These are phyloP conservation scores for Allantophomopsis cytisporea DNA, from an alignment of 2,329 filamentous ascomycete species.

Conservation along the genomic window DNA sequence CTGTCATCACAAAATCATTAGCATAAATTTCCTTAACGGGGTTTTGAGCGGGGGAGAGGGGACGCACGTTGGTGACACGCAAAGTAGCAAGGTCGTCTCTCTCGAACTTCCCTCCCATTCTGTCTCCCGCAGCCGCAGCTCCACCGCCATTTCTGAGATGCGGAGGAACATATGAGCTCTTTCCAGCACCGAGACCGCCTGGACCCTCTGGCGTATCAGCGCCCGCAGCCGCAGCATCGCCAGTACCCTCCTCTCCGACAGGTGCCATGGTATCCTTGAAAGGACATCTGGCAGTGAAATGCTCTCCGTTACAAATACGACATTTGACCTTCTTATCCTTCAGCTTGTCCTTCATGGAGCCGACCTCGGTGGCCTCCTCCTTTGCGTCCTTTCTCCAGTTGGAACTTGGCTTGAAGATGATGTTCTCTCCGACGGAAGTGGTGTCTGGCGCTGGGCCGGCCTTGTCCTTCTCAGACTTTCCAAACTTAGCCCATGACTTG, in stretches of 20 bases:
- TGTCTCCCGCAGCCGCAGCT: constrained; percentile 53
- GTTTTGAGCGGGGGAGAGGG: not conserved
- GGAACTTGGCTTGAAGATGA: constrained; percentile 82
- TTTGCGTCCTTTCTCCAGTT: constrained; percentile 90
- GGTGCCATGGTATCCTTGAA: constrained; percentile 99
- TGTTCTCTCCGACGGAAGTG: constrained; percentile 92
- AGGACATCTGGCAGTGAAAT: constrained; percentile 97
- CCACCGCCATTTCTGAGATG: constrained; percentile 64
- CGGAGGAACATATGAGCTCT: constrained; percentile 87
- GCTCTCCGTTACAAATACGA: constrained; percentile 95
- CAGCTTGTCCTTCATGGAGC: constrained; percentile 67
- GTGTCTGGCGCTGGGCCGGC: constrained; percentile 77
- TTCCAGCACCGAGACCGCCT: constrained; percentile 48
- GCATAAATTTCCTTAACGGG: not conserved
- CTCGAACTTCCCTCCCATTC: constrained; percentile 89
- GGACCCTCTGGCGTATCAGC: constrained; percentile 28
- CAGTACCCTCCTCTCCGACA: constrained; percentile 44
- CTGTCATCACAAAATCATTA: constrained; percentile 26
- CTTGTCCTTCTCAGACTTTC: constrained; percentile 72
- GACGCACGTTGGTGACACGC: constrained; percentile 88
- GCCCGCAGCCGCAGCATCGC: constrained; percentile 37
- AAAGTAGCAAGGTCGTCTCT: constrained; percentile 93
- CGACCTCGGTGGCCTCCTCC: constrained; percentile 65
- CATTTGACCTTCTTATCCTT: constrained; percentile 99
- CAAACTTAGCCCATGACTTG: constrained; percentile 88